These are phyloP conservation scores for Cucumis hystrix DNA, from an alignment of 306 rosid species.

Conservation along the genomic window DNA sequence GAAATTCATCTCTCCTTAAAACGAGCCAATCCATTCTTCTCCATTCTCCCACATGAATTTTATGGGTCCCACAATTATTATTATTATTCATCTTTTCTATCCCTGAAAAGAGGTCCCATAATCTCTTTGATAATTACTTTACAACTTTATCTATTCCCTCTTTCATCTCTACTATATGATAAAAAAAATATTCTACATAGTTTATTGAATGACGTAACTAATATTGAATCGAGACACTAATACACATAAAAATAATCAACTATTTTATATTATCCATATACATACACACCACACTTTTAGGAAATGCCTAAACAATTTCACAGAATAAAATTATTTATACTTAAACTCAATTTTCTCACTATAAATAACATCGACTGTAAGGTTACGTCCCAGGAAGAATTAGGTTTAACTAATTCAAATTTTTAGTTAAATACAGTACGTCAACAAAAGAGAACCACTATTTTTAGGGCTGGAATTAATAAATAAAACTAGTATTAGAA, in stretches of 20 bases:
- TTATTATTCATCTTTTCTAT: too few relatives aligned
- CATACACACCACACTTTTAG: too few relatives aligned
- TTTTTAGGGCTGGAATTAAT: neutral
- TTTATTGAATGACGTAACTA: neutral
- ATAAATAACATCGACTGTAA: too few relatives aligned
- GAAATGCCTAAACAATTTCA: too few relatives aligned
- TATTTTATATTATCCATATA: too few relatives aligned
- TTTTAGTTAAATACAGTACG: too few relatives aligned
- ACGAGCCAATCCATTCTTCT: neutral
- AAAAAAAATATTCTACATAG: neutral
- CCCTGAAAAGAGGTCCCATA: neutral
- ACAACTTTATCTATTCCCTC: neutral
- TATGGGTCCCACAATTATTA: too few relatives aligned
- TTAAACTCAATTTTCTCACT: too few relatives aligned
- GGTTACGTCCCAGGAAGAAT: too few relatives aligned
- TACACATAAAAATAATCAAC: too few relatives aligned
- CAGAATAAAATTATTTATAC: too few relatives aligned
- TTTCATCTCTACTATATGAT: neutral
- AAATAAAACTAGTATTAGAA: neutral
- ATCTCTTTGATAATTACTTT: neutral
- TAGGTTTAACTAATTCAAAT: too few relatives aligned
- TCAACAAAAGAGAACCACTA: neutral
- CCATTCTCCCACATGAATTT: neutral
- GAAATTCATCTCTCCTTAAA: neutral
- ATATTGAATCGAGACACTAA: neutral